phyloP scores from a whole-genome alignment of 768 basidiomycete species.

The Boletus edulis region DNA sequence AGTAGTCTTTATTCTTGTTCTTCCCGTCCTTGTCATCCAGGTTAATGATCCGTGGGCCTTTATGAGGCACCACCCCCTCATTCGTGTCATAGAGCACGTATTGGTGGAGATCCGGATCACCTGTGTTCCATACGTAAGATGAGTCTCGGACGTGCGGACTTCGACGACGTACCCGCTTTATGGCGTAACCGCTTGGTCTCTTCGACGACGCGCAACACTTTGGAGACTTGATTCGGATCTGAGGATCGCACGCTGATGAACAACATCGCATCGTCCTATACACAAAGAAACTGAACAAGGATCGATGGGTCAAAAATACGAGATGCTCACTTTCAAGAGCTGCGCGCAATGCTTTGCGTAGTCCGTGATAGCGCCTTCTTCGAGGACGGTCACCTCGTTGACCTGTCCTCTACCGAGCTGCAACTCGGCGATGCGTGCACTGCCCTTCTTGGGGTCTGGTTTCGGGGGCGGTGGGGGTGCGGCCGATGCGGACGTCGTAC shows the following conservation, averaged over 20 bases:
- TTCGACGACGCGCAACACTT: constrained; percentile 78
- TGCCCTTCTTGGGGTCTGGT: constrained; percentile 61
- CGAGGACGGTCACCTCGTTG: constrained; percentile 70
- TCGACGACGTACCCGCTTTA: constrained; percentile 55
- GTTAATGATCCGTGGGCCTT: constrained; percentile 66
- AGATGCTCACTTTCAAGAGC: constrained; percentile 53
- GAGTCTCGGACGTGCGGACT: not conserved
- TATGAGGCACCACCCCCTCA: constrained; percentile 31
- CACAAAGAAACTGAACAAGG: not conserved
- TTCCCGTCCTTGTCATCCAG: constrained; percentile 48
- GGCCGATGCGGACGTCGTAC: constrained; percentile 28
- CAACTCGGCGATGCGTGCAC: constrained; percentile 69
- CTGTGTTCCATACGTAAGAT: constrained; percentile 38
- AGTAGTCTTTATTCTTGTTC: constrained; percentile 47
- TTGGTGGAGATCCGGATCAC: constrained; percentile 65
- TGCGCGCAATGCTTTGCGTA: constrained; percentile 68
- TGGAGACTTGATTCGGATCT: constrained; percentile 62
- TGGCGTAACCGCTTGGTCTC: constrained; percentile 74
- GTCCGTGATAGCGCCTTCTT: constrained; percentile 60
- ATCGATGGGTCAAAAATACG: no score
- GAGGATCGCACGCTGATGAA: constrained; percentile 73
- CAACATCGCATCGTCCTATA: constrained; percentile 75
- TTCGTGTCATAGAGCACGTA: constrained; percentile 72
- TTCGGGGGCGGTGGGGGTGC: constrained; percentile 53
- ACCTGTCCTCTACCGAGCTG: constrained; percentile 66